phyloP scores from a whole-genome alignment of 1,139 yeast genomes.

The Pichia inconspicua region DNA sequence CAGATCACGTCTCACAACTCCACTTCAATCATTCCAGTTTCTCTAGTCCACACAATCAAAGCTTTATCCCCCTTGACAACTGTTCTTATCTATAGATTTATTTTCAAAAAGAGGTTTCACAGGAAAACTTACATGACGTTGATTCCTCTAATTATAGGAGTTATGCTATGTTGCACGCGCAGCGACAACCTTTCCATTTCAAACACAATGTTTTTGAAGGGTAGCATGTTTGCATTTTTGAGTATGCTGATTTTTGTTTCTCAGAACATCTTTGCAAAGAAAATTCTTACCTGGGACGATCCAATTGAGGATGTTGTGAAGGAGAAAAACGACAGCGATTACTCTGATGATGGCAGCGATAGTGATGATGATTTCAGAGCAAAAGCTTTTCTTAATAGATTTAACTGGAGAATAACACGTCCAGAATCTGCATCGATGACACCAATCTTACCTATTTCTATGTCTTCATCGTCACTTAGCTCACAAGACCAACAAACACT shows the following conservation, averaged over 20 bases:
- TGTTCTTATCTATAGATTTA: constrained; percentile 63
- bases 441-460: constrained; percentile 27
- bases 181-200: constrained; percentile 26
- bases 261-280: constrained; percentile 87
- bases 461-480: constrained; percentile 5
- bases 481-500: neutral
- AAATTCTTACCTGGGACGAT: constrained; percentile 47
- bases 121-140: constrained; percentile 67
- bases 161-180: constrained; percentile 71
- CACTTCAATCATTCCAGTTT: constrained; percentile 79
- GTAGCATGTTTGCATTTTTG: constrained; percentile 65
- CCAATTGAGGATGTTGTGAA: neutral
- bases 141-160: constrained; percentile 71
- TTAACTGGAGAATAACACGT: constrained; percentile 25
- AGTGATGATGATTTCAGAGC: constrained; percentile 17
- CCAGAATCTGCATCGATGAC: constrained; percentile 29
- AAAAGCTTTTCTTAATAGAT: constrained; percentile 21
- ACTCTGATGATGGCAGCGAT: neutral
- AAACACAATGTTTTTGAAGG: constrained; percentile 39
- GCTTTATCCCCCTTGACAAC: constrained; percentile 85
- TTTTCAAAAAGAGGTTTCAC: constrained; percentile 52
- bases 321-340: neutral
- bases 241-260: constrained; percentile 84
- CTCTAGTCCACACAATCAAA: constrained; percentile 85
- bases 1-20: constrained; percentile 88